Evolutionary conservation across 2,329 filamentous ascomycete genomes (phyloP), one percentile per base, ranked within the genome.

Genomic region (Phyllosticta ampelicida): DNA sequence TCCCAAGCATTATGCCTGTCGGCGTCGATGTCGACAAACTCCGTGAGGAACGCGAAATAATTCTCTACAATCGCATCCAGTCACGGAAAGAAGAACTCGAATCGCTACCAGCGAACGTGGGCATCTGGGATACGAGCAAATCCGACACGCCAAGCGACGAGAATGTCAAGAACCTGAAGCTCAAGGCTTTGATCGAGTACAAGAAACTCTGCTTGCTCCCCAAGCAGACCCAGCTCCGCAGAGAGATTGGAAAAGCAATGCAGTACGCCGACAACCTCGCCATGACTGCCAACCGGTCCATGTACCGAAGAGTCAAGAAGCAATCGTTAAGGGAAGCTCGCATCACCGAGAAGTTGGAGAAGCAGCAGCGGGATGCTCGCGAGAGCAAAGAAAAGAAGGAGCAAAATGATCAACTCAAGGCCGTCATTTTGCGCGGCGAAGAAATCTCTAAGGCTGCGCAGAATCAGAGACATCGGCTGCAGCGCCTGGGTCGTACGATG

Each of bases 321-420:
- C 92, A 96, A 73, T 95, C 87, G 54, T 81, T 97, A 54, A 86
- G 92, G 36, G 94, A 99, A 75, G 94, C 94, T 59, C 87, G 92
- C 59, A 95, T 99, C 64, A 99, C 94, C 0, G 94, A 99, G 81
- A 99, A 96, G 74, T 84, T 99, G 1, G 94, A 99, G 82, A 97
- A 97, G 77, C 91, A 99, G 72, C 94, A 99, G 71, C 89, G 94
- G 59, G 92, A 97, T 72, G 92, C 91, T 49, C 88, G 94, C 60
- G 92, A 97, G 76, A 89, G 88, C 64, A 89, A 95, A 62, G 94
- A 99, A 76, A 96, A 95, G 84, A 94, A 95, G 84, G 96, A 95
- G 76, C 92, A 97, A 69, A 83, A 81, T 61, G 92, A 97, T 71
- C 96, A 95, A 73, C 80, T 99, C 60, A 85, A 89, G 62, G 87